phyloP scores from a whole-genome alignment of 2,329 filamentous ascomycete species.

The Calonectria pauciramosa region DNA sequence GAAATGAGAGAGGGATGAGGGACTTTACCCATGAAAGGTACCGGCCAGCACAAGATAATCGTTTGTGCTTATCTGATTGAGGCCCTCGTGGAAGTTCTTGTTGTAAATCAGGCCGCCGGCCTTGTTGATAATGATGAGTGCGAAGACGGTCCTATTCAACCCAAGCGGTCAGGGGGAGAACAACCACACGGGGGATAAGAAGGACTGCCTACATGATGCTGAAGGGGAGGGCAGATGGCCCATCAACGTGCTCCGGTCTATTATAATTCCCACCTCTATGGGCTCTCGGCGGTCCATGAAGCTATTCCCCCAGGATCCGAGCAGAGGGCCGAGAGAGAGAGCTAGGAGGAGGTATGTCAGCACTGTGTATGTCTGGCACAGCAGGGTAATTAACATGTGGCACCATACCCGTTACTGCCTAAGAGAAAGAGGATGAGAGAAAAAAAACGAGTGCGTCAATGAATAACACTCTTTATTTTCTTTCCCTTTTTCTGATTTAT shows the following conservation, averaged over 20 bases:
- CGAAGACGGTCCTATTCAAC: conserved; percentile 84
- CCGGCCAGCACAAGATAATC: conserved; percentile 97
- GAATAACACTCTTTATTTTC: not conserved
- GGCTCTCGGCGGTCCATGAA: conserved; percentile 42
- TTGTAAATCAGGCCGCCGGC: conserved; percentile 97
- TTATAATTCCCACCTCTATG: conserved; percentile 30
- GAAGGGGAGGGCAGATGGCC: conserved; percentile 9
- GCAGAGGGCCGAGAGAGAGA: conserved; percentile 12
- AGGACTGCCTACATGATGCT: conserved; percentile 36
- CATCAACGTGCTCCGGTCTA: conserved; percentile 22
- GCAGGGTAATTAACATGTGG: conserved; percentile 5
- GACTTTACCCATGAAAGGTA: conserved; percentile 88
- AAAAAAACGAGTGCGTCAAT: not conserved
- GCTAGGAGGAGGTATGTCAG: conserved; percentile 4
- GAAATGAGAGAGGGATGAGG: conserved; percentile 17
- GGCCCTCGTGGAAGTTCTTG: conserved; percentile 88
- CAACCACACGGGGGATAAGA: not conserved
- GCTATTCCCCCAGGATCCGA: conserved; percentile 28
- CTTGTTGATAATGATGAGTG: conserved; percentile 98
- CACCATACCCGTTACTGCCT: not conserved
- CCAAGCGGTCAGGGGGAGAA: conserved; percentile 18
- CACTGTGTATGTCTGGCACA: not conserved
- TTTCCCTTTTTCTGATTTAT: not conserved
- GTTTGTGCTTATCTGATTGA: conserved; percentile 92
- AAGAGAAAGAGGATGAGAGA: not conserved